Percentiles rank a stretch among this genome's conserved stretches.
Conservation (phyloP, 345 rosid genomes). For the Anacardium occidentale region DNA sequence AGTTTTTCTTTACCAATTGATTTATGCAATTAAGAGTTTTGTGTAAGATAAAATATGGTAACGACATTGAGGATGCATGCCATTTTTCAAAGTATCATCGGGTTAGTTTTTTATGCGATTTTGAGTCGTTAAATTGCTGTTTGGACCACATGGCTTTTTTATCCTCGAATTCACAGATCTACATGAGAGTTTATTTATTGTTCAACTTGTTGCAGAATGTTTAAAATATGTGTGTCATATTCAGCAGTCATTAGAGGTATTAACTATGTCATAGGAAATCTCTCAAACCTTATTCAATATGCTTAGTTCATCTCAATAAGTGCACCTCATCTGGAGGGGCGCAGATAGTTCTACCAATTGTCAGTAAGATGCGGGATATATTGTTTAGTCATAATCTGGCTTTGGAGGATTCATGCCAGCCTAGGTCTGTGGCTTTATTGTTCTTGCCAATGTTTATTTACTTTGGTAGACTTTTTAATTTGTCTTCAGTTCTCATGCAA, state of each 20-base stretch:
- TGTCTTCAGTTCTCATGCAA: slow-evolving; percentile 65
- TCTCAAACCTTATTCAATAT: not conserved
- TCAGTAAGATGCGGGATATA: not conserved
- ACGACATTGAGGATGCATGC: no score
- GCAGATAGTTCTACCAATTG: not conserved
- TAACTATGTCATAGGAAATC: no score
- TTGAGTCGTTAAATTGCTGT: no score
- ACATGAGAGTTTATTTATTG: no score
- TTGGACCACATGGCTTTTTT: no score
- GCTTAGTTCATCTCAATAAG: not conserved
- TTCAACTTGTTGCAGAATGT: not conserved
- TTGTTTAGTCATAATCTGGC: not conserved
- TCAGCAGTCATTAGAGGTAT: not conserved
- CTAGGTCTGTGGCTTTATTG: not conserved
- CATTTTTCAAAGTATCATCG: no score
- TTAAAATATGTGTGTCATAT: not conserved
- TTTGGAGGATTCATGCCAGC: not conserved
- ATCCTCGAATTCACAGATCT: no score
- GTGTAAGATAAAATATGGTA: no score
- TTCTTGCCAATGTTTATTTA: not conserved
- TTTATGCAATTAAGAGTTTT: no score
- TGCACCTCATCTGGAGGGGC: not conserved
- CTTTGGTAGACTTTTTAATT: slow-evolving; percentile 66
- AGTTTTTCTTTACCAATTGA: no score
- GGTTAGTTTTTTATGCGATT: no score